A percentile compares a stretch with the other conserved stretches of the same genome.
Conservation (phyloP, 768 basidiomycete genomes). For the Leccinum fibrillosum region DNA sequence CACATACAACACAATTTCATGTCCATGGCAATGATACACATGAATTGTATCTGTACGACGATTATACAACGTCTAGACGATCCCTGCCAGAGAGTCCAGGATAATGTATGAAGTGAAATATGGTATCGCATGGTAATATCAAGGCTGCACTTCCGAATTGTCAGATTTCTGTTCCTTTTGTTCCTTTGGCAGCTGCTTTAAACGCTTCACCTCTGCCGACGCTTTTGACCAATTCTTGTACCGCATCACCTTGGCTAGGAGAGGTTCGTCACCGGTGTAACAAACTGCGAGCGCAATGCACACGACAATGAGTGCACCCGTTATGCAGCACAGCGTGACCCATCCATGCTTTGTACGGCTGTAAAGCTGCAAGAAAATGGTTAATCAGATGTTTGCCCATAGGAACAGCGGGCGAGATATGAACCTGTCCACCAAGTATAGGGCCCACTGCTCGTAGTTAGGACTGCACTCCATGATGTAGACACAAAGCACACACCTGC, state of each 20-base stretch:
- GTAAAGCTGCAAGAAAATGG: conserved; percentile 47
- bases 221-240: conserved; percentile 12
- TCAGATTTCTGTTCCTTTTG: conserved; percentile 2
- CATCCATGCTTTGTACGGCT: conserved; percentile 55
- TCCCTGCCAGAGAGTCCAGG: conserved; percentile 10
- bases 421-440: conserved; percentile 63
- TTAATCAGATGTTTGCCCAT: not conserved
- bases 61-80: conserved; percentile 10
- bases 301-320: conserved; percentile 39
- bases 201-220: conserved; percentile 7
- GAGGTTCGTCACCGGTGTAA: conserved; percentile 49
- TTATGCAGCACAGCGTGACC: conserved; percentile 53
- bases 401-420: conserved; percentile 8
- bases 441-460: conserved; percentile 53
- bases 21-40: conserved; percentile 7
- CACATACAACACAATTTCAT: not conserved
- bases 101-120: conserved; percentile 1
- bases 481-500: conserved; percentile 40
- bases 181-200: conserved; percentile 4
- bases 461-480: not conserved
- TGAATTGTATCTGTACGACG: conserved; percentile 8
- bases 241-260: conserved; percentile 30
- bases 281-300: conserved; percentile 39
- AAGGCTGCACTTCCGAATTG: not conserved
- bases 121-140: conserved; percentile 5